phyloP scores from a whole-genome alignment of 192 early-diverging fungal species.

The Linderina pennispora region DNA sequence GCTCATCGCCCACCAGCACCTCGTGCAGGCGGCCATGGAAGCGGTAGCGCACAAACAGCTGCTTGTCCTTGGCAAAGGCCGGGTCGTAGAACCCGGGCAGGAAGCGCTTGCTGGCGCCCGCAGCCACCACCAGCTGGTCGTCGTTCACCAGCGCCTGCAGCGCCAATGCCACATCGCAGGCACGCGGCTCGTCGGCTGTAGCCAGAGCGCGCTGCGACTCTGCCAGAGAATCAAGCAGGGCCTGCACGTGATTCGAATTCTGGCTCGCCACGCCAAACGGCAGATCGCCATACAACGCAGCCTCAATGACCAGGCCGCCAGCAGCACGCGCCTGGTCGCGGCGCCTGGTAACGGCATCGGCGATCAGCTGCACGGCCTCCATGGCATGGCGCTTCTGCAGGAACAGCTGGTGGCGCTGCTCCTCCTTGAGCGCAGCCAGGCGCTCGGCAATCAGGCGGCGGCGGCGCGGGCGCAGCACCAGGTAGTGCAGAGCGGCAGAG shows the following conservation, averaged over 20 bases:
- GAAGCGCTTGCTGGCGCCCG: constrained; percentile 81
- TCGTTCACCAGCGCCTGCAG: constrained; percentile 79
- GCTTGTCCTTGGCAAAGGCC: constrained; percentile 81
- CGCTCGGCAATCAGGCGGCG: constrained; percentile 30
- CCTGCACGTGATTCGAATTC: constrained; percentile 22
- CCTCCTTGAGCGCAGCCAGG: constrained; percentile 53
- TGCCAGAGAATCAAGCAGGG: constrained; percentile 7
- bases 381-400: constrained; percentile 70
- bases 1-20: constrained; percentile 70
- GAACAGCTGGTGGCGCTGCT: constrained; percentile 56
- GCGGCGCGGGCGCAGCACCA: constrained; percentile 57
- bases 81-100: constrained; percentile 96
- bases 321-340: constrained; percentile 61
- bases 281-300: constrained; percentile 86
- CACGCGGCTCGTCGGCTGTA: constrained; percentile 23
- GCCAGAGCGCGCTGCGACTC: constrained; percentile 14
- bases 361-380: constrained; percentile 69
- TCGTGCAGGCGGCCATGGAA: constrained; percentile 79
- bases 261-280: constrained; percentile 32
- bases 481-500: constrained; percentile 51
- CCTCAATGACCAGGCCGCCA: constrained; percentile 70
- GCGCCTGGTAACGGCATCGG: constrained; percentile 58
- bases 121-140: constrained; percentile 83
- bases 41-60: constrained; percentile 75
- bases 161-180: constrained; percentile 78